Conservation (phyloP, 2,329 filamentous ascomycete species). For the Aspergillus proliferans region DNA sequence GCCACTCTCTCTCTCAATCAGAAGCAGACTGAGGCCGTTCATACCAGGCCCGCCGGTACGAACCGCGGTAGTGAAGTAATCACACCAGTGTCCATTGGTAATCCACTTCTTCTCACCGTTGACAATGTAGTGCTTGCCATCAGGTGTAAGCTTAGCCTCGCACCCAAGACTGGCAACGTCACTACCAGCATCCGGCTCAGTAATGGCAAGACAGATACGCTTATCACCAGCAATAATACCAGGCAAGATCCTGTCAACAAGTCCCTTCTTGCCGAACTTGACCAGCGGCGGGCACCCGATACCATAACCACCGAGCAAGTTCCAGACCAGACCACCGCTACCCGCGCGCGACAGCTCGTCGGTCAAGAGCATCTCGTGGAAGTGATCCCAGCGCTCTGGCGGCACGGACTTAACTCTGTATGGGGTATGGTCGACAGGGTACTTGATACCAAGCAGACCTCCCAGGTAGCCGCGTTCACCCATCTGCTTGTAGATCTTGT, state of each 20-base stretch:
- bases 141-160: constrained; percentile 88
- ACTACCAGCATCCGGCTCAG: constrained; percentile 88
- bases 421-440: constrained; percentile 67
- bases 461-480: constrained; percentile 84
- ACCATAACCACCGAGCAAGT: constrained; percentile 90
- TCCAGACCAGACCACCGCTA: constrained; percentile 94
- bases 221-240: constrained; percentile 87
- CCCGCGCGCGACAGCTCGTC: constrained; percentile 87
- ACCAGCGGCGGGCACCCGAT: constrained; percentile 88
- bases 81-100: constrained; percentile 92
- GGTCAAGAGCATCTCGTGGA: constrained; percentile 93
- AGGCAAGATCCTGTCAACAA: constrained; percentile 82
- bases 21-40: constrained; percentile 83
- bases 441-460: constrained; percentile 76
- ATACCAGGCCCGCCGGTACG: constrained; percentile 83
- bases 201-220: constrained; percentile 95
- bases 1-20: constrained; percentile 78
- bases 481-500: constrained; percentile 90
- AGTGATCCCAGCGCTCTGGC: constrained; percentile 90
- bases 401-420: constrained; percentile 70
- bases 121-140: constrained; percentile 98
- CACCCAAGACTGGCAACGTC: constrained; percentile 95
- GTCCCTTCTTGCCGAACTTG: constrained; percentile 80
- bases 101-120: constrained; percentile 99
- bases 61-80: constrained; percentile 97